These are phyloP conservation scores for Chaetomiaceae sp. DNA, from an alignment of 2,329 filamentous ascomycete genomes.

Conservation along the genomic window DNA sequence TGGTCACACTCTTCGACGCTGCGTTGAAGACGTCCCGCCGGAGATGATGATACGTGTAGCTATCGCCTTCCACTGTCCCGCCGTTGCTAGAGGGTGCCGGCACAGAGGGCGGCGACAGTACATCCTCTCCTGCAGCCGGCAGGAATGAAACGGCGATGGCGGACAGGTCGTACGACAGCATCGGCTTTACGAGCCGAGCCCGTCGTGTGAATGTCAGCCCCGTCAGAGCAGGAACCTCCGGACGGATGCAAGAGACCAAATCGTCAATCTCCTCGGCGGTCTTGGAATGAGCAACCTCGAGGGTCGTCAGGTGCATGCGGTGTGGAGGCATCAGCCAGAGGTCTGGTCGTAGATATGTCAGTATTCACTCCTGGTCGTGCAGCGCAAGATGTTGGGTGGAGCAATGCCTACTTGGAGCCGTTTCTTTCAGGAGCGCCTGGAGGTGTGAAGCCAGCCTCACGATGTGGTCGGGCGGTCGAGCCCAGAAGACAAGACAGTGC, in stretches of 20 bases:
- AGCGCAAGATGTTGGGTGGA: slow-evolving; percentile 4
- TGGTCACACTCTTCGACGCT: slow-evolving; percentile 52
- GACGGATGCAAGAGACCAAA: slow-evolving; percentile 53
- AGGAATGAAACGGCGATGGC: slow-evolving; percentile 84
- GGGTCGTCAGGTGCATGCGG: slow-evolving; percentile 74
- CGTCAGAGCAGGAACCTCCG: slow-evolving; percentile 53
- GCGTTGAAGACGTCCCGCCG: slow-evolving; percentile 68
- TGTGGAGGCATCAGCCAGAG: slow-evolving; percentile 81
- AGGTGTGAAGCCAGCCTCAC: slow-evolving; percentile 60
- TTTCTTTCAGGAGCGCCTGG: slow-evolving; percentile 57
- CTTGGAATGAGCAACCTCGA: slow-evolving; percentile 79
- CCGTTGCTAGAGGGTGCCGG: slow-evolving; percentile 29
- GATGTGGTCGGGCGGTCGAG: slow-evolving; percentile 68
- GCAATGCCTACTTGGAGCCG: slow-evolving; percentile 60
- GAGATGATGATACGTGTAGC: slow-evolving; percentile 86
- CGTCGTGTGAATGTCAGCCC: slow-evolving; percentile 62
- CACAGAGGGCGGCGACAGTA: slow-evolving; percentile 34
- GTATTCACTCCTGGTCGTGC: neutral
- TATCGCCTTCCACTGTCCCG: slow-evolving; percentile 36
- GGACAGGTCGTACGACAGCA: slow-evolving; percentile 76
- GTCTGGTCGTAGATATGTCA: slow-evolving; percentile 38
- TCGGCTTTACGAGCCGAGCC: slow-evolving; percentile 71
- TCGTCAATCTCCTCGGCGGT: slow-evolving; percentile 61
- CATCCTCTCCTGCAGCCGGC: slow-evolving; percentile 62
- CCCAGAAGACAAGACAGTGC: slow-evolving; percentile 84